phyloP scores from a whole-genome alignment of 371 early-diverging fungal species.

The Blakeslea trispora region DNA sequence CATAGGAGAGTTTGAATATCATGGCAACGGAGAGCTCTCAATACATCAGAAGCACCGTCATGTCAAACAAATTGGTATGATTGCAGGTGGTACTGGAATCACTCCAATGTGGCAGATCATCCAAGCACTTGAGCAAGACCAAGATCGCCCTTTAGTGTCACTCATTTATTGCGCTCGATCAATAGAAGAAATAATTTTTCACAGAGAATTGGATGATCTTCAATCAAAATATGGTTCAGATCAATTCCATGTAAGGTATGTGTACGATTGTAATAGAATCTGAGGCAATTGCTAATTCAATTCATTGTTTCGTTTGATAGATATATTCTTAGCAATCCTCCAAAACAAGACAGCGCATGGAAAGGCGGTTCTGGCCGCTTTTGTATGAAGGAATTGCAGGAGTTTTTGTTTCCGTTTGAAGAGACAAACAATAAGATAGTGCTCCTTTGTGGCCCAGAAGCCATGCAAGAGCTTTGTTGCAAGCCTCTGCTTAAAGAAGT shows the following conservation, averaged over 20 bases:
- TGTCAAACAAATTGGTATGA: slow-evolving; percentile 74
- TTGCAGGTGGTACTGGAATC: slow-evolving; percentile 88
- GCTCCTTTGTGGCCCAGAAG: slow-evolving; percentile 89
- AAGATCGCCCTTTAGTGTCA: slow-evolving; percentile 77
- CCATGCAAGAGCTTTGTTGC: slow-evolving; percentile 46
- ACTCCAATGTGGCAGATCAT: slow-evolving; percentile 85
- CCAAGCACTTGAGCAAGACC: slow-evolving; percentile 59
- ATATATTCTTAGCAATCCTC: slow-evolving; percentile 69
- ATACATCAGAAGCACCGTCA: neutral
- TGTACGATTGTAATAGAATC: too few species aligned
- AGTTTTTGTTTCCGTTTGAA: slow-evolving; percentile 60
- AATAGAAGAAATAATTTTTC: slow-evolving; percentile 83
- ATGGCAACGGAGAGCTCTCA: slow-evolving; percentile 30
- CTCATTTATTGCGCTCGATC: slow-evolving; percentile 86
- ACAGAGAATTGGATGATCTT: slow-evolving; percentile 71
- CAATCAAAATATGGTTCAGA: slow-evolving; percentile 65
- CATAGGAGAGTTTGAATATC: slow-evolving; percentile 67
- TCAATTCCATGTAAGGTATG: slow-evolving; percentile 62
- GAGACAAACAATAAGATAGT: slow-evolving; percentile 54
- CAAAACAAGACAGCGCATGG: slow-evolving; percentile 48
- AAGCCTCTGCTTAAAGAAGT: slow-evolving; percentile 9
- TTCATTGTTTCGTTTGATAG: slow-evolving; percentile 2
- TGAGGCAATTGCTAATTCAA: too few species aligned
- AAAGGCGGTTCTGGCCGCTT: slow-evolving; percentile 69
- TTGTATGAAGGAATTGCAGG: slow-evolving; percentile 61